These are phyloP conservation scores for Salix purpurea DNA, from an alignment of 345 rosid genomes.

Conservation along the genomic window DNA sequence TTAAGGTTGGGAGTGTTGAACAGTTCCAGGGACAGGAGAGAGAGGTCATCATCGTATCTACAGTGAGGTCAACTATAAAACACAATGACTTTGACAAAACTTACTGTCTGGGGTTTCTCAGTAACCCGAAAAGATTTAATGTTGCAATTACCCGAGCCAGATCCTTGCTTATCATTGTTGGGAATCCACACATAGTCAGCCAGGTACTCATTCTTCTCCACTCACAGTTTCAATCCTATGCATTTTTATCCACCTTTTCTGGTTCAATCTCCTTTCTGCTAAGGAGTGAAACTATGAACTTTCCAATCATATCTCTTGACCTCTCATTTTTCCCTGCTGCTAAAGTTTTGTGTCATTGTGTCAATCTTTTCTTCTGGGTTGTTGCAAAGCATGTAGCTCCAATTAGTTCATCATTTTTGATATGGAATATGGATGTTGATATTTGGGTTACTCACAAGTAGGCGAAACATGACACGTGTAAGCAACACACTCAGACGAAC, in stretches of 20 bases:
- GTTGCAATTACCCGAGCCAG: conserved; percentile 87
- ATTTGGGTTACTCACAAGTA: no score
- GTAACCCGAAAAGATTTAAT: conserved; percentile 84
- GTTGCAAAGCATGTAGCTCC: no score
- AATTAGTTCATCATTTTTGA: neutral
- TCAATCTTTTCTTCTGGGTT: no score
- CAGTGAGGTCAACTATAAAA: conserved; percentile 73
- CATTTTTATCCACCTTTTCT: neutral
- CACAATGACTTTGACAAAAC: conserved; percentile 69
- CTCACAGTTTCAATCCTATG: neutral
- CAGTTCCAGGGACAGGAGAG: conserved; percentile 93
- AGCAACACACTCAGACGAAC: no score
- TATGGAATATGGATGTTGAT: neutral
- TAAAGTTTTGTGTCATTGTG: no score
- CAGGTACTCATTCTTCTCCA: conserved; percentile 43
- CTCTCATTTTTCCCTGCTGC: neutral
- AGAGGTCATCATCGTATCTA: conserved; percentile 66
- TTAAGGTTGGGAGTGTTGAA: conserved; percentile 91
- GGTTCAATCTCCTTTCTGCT: neutral
- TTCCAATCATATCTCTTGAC: neutral
- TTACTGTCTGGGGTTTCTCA: conserved; percentile 70
- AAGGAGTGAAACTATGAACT: neutral
- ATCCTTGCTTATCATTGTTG: conserved; percentile 63
- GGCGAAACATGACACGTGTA: no score
- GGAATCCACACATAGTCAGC: conserved; percentile 79